phyloP scores from a whole-genome alignment of 306 rosid genomes.

The Boehmeria nivea region DNA sequence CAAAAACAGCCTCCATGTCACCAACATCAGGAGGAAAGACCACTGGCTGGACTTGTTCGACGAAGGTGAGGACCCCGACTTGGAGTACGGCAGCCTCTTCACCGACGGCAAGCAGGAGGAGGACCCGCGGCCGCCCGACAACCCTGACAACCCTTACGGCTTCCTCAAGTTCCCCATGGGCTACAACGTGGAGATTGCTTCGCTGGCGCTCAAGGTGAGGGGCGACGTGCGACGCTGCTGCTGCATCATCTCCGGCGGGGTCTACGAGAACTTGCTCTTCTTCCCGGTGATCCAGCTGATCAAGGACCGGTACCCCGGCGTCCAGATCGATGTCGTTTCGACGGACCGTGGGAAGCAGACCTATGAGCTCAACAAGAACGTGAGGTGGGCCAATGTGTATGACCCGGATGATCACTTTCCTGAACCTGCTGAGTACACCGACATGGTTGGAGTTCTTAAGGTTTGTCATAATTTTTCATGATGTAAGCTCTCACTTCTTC shows the following conservation, averaged over 20 bases:
- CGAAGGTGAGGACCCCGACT: conserved; percentile 65
- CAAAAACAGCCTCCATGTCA: conserved; percentile 6
- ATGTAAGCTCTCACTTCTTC: too few relatives aligned
- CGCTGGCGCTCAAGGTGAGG: conserved; percentile 56
- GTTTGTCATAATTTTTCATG: conserved; percentile 26
- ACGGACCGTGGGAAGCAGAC: conserved; percentile 73
- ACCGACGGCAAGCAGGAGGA: conserved; percentile 79
- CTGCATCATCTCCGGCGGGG: conserved; percentile 77
- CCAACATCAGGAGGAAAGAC: conserved; percentile 45
- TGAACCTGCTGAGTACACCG: conserved; percentile 74
- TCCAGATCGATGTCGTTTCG: conserved; percentile 53
- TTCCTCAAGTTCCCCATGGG: conserved; percentile 79
- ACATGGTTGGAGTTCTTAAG: conserved; percentile 72
- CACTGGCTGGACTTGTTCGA: conserved; percentile 83
- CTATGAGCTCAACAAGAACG: conserved; percentile 79
- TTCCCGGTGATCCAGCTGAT: conserved; percentile 71
- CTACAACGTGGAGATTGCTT: conserved; percentile 60
- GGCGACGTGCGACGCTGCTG: conserved; percentile 89
- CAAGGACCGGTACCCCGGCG: conserved; percentile 84
- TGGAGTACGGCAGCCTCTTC: conserved; percentile 66
- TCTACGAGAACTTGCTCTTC: conserved; percentile 69
- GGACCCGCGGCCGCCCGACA: conserved; percentile 68
- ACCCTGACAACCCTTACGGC: conserved; percentile 66
- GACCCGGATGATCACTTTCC: conserved; percentile 66
- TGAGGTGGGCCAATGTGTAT: conserved; percentile 71